A percentile compares a stretch with the other conserved stretches of the same genome.
These are phyloP conservation scores for Candida sonorensis DNA, from an alignment of 805 yeast species.

Conservation along the genomic window DNA sequence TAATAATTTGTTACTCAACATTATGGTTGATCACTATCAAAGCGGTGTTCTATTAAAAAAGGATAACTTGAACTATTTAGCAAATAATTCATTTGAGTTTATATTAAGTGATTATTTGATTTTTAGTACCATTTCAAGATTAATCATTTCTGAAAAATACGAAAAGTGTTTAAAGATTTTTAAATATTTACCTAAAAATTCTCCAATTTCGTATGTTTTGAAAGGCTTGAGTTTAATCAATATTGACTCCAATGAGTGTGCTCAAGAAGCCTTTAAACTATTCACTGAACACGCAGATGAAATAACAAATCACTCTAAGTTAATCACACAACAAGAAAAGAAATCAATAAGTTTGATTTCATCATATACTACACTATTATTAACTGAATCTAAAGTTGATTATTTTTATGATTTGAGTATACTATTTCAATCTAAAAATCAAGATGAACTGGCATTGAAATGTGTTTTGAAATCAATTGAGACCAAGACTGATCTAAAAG, in stretches of 20 bases:
- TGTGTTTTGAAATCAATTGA: conserved; percentile 23
- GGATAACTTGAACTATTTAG: conserved; percentile 18
- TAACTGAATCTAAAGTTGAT: conserved; percentile 28
- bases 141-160: conserved; percentile 8
- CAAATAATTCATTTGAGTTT: conserved; percentile 9
- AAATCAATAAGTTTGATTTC: conserved; percentile 13
- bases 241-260: conserved; percentile 17
- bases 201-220: conserved; percentile 19
- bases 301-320: conserved; percentile 19
- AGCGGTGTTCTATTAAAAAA: conserved; percentile 21
- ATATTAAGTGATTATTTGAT: conserved; percentile 15
- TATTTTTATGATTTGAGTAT: conserved; percentile 33
- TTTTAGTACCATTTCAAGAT: conserved; percentile 17
- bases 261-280: conserved; percentile 21
- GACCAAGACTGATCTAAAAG: conserved; percentile 12
- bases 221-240: conserved; percentile 23
- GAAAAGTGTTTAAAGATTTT: conserved; percentile 10
- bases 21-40: conserved; percentile 10
- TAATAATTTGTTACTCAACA: conserved; percentile 6
- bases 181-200: conserved; percentile 14
- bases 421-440: conserved; percentile 27
- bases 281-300: conserved; percentile 23
- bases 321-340: conserved; percentile 15
- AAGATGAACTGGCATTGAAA: conserved; percentile 29
- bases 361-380: conserved; percentile 11